Evolutionary conservation across 441 rosid genomes (phyloP).

Genomic region (Sinapis alba): DNA sequence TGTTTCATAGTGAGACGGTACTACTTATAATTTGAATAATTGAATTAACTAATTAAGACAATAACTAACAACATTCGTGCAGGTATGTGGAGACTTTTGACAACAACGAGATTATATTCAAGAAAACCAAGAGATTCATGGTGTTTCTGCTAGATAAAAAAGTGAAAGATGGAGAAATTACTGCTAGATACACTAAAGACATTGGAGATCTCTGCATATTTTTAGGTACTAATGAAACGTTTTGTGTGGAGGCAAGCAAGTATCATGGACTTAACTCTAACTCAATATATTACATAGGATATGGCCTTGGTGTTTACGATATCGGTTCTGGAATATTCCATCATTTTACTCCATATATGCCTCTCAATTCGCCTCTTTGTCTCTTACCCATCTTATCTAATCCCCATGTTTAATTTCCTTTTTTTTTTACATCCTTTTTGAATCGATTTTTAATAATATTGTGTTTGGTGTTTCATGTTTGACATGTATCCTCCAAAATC

Average conservation of each 20-base stretch:
- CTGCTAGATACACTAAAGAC: not conserved
- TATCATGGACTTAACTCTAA: not conserved
- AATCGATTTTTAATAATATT: too few species aligned
- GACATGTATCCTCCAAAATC: too few species aligned
- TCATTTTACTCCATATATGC: not conserved
- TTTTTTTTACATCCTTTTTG: too few species aligned
- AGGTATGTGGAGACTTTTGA: not conserved
- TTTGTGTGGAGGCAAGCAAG: not conserved
- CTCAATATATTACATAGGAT: not conserved
- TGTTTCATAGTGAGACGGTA: not conserved
- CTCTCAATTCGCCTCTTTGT: not conserved
- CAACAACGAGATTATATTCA: not conserved
- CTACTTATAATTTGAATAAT: not conserved
- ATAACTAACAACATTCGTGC: not conserved
- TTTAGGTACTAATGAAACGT: not conserved
- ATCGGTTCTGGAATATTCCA: not conserved
- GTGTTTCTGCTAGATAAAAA: not conserved
- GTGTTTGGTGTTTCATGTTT: not conserved
- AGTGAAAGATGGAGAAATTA: not conserved
- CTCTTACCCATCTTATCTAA: not conserved
- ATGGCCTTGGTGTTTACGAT: not conserved
- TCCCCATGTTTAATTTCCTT: not conserved
- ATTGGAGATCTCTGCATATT: not conserved
- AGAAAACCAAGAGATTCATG: not conserved
- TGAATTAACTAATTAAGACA: not conserved